phyloP scores from a whole-genome alignment of 495 filamentous ascomycete genomes.

The Talaromyces ruber region DNA sequence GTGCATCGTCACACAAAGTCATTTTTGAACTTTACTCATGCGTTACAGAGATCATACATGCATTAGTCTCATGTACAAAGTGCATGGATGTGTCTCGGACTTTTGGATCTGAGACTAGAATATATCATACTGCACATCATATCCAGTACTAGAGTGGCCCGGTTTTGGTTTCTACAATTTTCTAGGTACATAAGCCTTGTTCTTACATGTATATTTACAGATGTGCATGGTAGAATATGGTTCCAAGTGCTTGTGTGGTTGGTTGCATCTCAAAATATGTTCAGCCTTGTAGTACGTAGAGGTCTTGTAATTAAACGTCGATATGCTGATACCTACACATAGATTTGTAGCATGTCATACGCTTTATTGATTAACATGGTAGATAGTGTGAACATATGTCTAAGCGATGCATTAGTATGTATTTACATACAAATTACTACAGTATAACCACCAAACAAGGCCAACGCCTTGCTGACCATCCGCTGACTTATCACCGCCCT shows the following conservation, averaged over 20 bases:
- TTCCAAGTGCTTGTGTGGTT: neutral
- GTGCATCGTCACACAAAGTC: neutral
- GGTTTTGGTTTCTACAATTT: neutral
- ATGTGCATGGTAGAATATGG: neutral
- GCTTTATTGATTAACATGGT: neutral
- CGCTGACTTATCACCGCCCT: conserved; percentile 19
- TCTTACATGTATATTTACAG: neutral
- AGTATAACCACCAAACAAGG: neutral
- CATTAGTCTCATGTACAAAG: neutral
- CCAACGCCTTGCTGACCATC: conserved; percentile 1
- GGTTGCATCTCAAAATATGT: neutral
- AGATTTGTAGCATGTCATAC: neutral
- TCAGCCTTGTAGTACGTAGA: neutral
- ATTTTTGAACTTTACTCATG: neutral
- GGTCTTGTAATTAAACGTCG: neutral
- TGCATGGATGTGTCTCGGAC: neutral
- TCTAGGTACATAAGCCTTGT: neutral
- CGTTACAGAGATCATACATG: neutral
- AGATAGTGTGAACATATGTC: neutral
- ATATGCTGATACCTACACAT: neutral
- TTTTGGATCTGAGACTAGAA: neutral
- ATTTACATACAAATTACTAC: neutral
- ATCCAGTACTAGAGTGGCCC: neutral
- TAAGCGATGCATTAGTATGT: neutral
- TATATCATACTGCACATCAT: neutral